Base-by-base conservation (phyloP, 441 rosid species). In the Gossypium davidsonii region DNA sequence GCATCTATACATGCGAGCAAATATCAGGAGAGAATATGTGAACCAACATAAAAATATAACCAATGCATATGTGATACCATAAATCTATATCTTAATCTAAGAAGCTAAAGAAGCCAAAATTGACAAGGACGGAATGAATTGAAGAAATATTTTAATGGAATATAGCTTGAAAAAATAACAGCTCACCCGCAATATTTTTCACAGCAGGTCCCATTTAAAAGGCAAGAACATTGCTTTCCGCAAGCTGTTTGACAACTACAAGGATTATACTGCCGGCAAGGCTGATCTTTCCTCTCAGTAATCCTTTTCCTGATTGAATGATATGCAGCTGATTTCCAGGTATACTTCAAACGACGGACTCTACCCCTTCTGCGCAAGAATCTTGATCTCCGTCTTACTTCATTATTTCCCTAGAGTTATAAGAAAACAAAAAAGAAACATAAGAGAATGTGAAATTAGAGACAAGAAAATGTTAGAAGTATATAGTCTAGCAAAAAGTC, bases 141-240 rank as follows among this genome's bases (percentile, higher is more conserved):
- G 46, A 2, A 1, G 26, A 51, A 10, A 51, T 8, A 26, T 31
- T 31, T 31, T 31, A 31, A 31, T 31, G 37, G 5, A 55, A 25
- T 20, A 51, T 14, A 39, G 34, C 39, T 26, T 2, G 28, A 10
- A 61, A 74, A 23, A 72, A 1, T 26, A 26, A 53, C 21, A 26
- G 75, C 96, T 86, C 84, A 96, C 99, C 98, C 97, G 80, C 99
- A 96, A 73, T 96, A 96, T 85, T 95, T 95, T 85, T 95, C 99
- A 72, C 99, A 95, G 88, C 99, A 95, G 34, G 98, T 95, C 74
- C 99, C 98, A 65, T 90, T 93, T 72, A 87, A 73, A 77, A 90
- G 89, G 83, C 99, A 95, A 25, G 96, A 42, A 73, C 98, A 96
- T 73, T 93, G 94, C 84, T 93, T 96, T 70, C 95, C 94, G 44